Base-by-base conservation (phyloP, 2,329 filamentous ascomycete species). In the Beauveria sp. region DNA sequence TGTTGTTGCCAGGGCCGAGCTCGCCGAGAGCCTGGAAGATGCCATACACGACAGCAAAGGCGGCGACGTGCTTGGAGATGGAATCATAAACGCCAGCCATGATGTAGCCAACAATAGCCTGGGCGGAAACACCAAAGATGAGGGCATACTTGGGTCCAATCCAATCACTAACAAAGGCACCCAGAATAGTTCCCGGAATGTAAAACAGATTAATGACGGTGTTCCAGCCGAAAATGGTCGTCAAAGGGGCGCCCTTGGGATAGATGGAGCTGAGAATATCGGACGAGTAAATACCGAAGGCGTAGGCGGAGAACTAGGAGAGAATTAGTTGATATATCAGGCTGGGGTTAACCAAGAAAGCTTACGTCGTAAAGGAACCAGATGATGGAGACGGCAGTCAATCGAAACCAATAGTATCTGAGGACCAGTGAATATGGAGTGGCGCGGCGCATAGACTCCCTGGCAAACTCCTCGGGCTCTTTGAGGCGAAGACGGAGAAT, bases 141-240 rank as follows among this genome's bases (percentile, higher is more conserved):
- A 97, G 80, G 1, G 89, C 88, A 66, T 88, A 85, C 62, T 88
- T 87, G 0, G 93, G 91, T 0, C 93, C 93, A 56, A 96, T 77
- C 76, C 82, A 86, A 74, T 97, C 93, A 28, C 86, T 88, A 7
- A 89, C 77, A 61, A 89, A 89, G 0, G 90, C 89, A 22, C 93
- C 93, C 3, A 89, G 74, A 58, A 93, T 79, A 26, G 90, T 90
- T 1, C 93, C 93, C 0, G 91, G 92, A 54, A 96, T 82, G 74
- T 96, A 96, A 74, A 96, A 96, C 65, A 91, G 77, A 73, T 95
- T 96, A 77, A 96, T 86, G 48, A 96, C 82, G 0, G 89, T 91
- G 71, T 91, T 92, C 91, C 91, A 96, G 46, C 91, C 93, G 64
- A 96, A 93, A 12, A 86, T 77, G 65, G 88, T 89, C 70, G 90